Base-by-base conservation (phyloP, 2,329 filamentous ascomycete species). In the Shiraia bambusicola region DNA sequence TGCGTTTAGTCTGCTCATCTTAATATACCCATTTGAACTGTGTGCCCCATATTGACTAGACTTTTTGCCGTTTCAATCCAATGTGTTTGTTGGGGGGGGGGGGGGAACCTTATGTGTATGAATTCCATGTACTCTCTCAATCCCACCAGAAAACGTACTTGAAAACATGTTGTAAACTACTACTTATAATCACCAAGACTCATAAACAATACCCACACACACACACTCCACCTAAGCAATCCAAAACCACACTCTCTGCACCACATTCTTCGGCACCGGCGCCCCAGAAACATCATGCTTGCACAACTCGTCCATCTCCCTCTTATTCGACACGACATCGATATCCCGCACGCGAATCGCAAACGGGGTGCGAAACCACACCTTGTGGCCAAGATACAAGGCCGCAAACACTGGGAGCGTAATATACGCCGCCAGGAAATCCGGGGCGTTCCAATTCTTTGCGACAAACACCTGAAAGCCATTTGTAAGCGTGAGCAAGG, bases 381-480 rank as follows among this genome's bases (percentile, higher is more conserved):
- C 46, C 49, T 69, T 69, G 42, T 69, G 65, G 11, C 63, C 63
- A 10, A 64, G 11, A 27, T 68, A 69, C 17, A 69, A 39, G 8
- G 50, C 58, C 5, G 67, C 24, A 47, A 66, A 68, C 14, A 69
- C 65, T 0, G 66, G 65, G 15, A 69, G 30, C 1, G 73, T 75
- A 12, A 77, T 73, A 45, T 78, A 77, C 1, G 72, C 72, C 0
- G 76, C 77, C 14, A 79, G 52, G 47, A 80, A 80, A n/a, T 73
- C 70, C n/a, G 73, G 58, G 0, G 69, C 66, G 28, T 49, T 55
- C 65, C 74, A 79, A 0, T 66, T 67, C 37, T 46, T 54, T 10
- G 60, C 60, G 25, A 67, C 68, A 46, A 89, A 89, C 1, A 86
- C 84, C 6, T 64, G 59, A 34, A 67, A 68, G 8, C 65, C 65